Evolutionary conservation across 495 filamentous ascomycete species (phyloP).

Genomic region (Glonium stellatum): DNA sequence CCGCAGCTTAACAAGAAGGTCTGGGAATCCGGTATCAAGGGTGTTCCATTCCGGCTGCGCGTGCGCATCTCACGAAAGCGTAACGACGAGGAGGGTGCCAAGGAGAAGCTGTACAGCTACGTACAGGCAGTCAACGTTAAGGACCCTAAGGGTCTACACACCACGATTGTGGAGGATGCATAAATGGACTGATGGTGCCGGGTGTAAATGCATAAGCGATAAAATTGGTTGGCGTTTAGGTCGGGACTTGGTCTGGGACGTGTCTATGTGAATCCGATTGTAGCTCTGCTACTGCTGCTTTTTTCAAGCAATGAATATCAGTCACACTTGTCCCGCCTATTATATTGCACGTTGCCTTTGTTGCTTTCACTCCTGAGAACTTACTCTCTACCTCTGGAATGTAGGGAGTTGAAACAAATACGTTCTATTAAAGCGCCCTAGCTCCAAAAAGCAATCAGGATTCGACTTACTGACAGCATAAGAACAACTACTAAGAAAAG

Average conservation of each 20-base stretch:
- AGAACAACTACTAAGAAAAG: too few species aligned
- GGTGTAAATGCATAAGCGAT: background rate
- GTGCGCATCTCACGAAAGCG: constrained; percentile 98
- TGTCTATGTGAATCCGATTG: background rate
- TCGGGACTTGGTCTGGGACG: background rate
- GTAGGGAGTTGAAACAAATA: background rate
- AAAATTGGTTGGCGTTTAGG: background rate
- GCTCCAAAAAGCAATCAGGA: too few species aligned
- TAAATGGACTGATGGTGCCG: constrained; percentile 16
- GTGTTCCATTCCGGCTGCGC: constrained; percentile 91
- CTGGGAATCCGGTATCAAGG: constrained; percentile 98
- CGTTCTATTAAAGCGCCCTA: too few species aligned
- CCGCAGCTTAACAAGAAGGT: constrained; percentile 99
- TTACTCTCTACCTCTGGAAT: background rate
- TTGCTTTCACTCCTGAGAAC: background rate
- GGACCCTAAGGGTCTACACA: constrained; percentile 93
- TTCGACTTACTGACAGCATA: too few species aligned
- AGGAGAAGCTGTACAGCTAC: constrained; percentile 97
- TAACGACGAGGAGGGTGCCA: constrained; percentile 99
- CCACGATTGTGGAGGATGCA: constrained; percentile 57
- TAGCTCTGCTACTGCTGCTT: background rate
- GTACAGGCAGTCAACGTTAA: constrained; percentile 99
- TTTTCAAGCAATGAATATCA: background rate
- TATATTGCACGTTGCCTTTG: background rate
- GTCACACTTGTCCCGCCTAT: background rate